Conservation (phyloP, 352 stramenopile genomes). For the Phytophthora cactorum region DNA sequence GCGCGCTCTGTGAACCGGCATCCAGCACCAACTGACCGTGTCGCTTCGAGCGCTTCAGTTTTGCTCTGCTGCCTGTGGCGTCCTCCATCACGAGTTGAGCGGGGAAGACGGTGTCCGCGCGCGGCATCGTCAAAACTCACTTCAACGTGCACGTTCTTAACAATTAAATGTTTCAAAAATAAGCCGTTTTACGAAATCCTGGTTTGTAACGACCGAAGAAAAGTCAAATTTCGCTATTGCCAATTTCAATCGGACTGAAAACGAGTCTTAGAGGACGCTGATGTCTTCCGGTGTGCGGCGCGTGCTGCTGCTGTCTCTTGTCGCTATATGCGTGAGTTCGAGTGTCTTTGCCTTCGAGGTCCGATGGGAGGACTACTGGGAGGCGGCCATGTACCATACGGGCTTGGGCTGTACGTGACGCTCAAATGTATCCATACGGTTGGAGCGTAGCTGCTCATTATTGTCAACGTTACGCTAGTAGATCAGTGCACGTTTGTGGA, state of each 20-base stretch:
- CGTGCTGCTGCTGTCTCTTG: conserved; percentile 23
- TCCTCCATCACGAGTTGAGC: conserved; percentile 44
- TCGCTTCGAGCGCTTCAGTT: conserved; percentile 42
- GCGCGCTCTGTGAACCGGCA: conserved; percentile 38
- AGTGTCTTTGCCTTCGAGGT: conserved; percentile 17
- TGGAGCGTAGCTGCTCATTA: conserved; percentile 10
- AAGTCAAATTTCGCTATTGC: conserved; percentile 16
- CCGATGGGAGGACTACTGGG: conserved; percentile 47
- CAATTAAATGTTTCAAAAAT: neutral
- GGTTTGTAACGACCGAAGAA: conserved; percentile 8
- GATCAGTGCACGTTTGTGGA: conserved; percentile 79
- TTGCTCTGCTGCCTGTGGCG: conserved; percentile 4
- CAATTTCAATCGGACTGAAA: neutral
- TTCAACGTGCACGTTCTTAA: conserved; percentile 20
- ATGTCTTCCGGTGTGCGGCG: conserved; percentile 4
- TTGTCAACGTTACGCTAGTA: conserved; percentile 22
- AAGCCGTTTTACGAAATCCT: conserved; percentile 7
- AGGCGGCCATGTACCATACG: conserved; percentile 52
- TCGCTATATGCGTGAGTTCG: conserved; percentile 6
- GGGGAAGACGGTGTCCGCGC: conserved; percentile 18
- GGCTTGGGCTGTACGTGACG: conserved; percentile 55
- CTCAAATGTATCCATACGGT: conserved; percentile 13
- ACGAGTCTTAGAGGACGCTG: conserved; percentile 5
- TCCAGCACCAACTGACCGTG: conserved; percentile 50
- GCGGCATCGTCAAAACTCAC: conserved; percentile 18